Percentiles rank a stretch among this genome's conserved stretches.
These are phyloP conservation scores for Sphagnum magellanicum DNA, from an alignment of 228 moss, liverwort and hornwort genomes.

Conservation along the genomic window DNA sequence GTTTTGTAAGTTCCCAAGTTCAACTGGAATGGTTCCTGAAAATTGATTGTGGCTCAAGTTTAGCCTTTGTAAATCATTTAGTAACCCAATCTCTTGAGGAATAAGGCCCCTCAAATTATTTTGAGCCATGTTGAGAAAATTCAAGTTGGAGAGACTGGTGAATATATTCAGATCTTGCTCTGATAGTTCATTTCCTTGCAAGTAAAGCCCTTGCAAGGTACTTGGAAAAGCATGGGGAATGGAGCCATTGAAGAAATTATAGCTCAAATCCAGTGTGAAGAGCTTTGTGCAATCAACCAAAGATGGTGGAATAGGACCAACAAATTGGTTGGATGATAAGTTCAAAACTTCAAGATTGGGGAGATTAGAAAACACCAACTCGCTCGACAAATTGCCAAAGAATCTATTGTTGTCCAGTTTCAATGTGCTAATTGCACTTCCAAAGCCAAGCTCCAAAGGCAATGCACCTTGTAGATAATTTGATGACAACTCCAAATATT, in stretches of 20 bases:
- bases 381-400: conserved; percentile 26
- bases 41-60: conserved; percentile 7
- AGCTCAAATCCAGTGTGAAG: conserved; percentile 10
- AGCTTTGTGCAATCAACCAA: conserved; percentile 9
- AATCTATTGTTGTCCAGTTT: conserved; percentile 26
- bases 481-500: conserved; percentile 2
- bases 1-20: conserved; percentile 4
- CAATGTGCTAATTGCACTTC: background rate
- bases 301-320: conserved; percentile 6
- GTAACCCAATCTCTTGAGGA: conserved; percentile 6
- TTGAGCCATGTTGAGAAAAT: conserved; percentile 8
- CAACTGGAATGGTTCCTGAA: conserved; percentile 8
- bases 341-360: conserved; percentile 30
- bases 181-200: conserved; percentile 8
- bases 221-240: background rate
- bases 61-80: conserved; percentile 3
- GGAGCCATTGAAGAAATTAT: conserved; percentile 17
- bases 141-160: background rate
- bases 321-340: conserved; percentile 28
- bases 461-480: background rate
- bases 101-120: conserved; percentile 14
- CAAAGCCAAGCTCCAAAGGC: background rate
- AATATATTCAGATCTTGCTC: conserved; percentile 7
- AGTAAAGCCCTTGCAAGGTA: background rate
- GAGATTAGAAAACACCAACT: conserved; percentile 24